phyloP scores from a whole-genome alignment of 768 basidiomycete genomes.

The Kondoa malvinella region DNA sequence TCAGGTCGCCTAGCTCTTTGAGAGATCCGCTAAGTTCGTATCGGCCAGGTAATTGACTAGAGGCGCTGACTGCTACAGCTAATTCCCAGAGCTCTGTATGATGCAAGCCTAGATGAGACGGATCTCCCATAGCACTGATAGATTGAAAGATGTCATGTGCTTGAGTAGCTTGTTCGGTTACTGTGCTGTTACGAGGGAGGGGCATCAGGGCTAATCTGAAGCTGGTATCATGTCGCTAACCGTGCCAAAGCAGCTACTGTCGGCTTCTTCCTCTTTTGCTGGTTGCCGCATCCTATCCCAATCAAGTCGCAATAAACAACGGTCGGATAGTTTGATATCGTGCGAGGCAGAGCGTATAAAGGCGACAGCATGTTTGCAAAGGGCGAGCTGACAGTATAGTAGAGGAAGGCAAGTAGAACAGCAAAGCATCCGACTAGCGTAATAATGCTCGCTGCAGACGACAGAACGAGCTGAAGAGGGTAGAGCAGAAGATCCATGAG shows the following conservation, averaged over 20 bases:
- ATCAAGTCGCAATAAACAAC: neutral
- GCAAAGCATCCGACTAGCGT: neutral
- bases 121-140: slow-evolving; percentile 20
- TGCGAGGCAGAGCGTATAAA: neutral
- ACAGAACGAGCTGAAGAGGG: neutral
- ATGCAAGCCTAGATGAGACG: slow-evolving; percentile 17
- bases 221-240: too few relatives aligned
- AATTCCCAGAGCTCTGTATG: slow-evolving; percentile 29
- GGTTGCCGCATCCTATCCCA: neutral
- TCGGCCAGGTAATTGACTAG: slow-evolving; percentile 20
- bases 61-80: slow-evolving; percentile 25
- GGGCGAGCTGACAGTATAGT: neutral
- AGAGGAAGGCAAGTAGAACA: neutral
- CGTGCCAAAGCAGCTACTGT: neutral
- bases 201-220: too few relatives aligned
- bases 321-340: neutral
- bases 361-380: neutral
- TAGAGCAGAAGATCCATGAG: neutral
- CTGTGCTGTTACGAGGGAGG: too few relatives aligned
- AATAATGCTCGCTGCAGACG: neutral
- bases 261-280: neutral
- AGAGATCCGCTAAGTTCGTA: slow-evolving; percentile 18
- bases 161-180: slow-evolving; percentile 16
- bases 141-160: slow-evolving; percentile 27
- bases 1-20: slow-evolving; percentile 21